Base-by-base conservation (phyloP, 2,329 filamentous ascomycete genomes). In the Sporothrix globosa region DNA sequence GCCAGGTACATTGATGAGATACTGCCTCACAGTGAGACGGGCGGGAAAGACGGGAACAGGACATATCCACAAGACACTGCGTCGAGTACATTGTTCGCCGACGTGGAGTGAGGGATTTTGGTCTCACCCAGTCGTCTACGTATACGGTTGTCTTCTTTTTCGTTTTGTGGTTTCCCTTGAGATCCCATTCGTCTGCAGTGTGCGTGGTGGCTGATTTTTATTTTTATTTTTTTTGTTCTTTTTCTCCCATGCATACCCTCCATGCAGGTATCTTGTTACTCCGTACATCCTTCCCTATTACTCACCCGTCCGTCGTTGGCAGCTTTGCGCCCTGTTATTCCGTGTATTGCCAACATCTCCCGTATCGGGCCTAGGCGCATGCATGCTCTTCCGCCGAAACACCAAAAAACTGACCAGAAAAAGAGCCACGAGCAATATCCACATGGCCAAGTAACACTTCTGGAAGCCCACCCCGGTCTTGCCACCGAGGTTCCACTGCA, bases 351-450 rank as follows among this genome's bases (percentile, higher is more conserved):
- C 34, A 34, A 7, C 27, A 4, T 30, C 27, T 4, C 7, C 61
- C 44, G 1, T 50, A 19, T 50, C 50, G 61, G 61, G 41, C 9
- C 13, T 65, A 65, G 61, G 14, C 24, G 21, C 61, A 50, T 65
- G 61, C 61, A 65, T 21, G 61, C 61, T 48, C 61, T 65, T 63
- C 19, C 58, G n/a, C 39, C 58, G n/a, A 27, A 54, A 27, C n/a
- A 54, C 11, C 7, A 14, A 41, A 41, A 14, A 41, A 41, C 19
- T 34, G 6, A 7, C 24, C 27, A 27, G 21, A 48, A 48, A 4
- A 21, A 44, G 11, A 10, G 34, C 34, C 34, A 48, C 13, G 39
- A 17, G 10, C 14, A 21, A 61, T 13, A 34, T 65, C 61, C 61
- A 65, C 61, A 65, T 63, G 41, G 61, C 58, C 39, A 19, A 50